A percentile compares a stretch with the other conserved stretches of the same genome.
phyloP scores from a whole-genome alignment of 1,284 basidiomycete species.

The Tilletia walkeri region DNA sequence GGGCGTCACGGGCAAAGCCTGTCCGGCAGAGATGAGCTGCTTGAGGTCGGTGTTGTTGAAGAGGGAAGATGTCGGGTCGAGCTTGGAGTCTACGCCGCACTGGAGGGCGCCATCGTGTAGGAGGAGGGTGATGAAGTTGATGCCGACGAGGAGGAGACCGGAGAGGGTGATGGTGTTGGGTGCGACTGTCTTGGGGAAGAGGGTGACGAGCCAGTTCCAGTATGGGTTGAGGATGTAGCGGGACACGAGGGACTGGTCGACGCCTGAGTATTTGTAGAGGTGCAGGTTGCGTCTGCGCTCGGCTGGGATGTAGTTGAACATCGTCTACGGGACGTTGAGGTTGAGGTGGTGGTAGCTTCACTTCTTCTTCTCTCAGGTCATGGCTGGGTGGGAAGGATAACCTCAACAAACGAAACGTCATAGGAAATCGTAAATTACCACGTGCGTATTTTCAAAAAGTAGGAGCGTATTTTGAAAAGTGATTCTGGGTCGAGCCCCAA shows the following conservation, averaged over 20 bases:
- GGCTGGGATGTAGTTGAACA: constrained; percentile 57
- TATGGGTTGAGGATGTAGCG: constrained; percentile 81
- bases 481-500: too few relatives aligned
- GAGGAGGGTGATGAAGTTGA: constrained; percentile 80
- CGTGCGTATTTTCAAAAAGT: too few relatives aligned
- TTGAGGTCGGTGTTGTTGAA: constrained; percentile 5
- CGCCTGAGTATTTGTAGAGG: constrained; percentile 64
- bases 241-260: constrained; percentile 64
- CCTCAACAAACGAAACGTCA: too few relatives aligned
- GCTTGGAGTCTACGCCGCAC: constrained; percentile 44
- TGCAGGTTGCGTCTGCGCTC: constrained; percentile 59
- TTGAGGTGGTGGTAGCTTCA: background rate
- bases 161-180: constrained; percentile 69
- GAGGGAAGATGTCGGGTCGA: constrained; percentile 32
- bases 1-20: constrained; percentile 31
- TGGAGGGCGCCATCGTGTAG: constrained; percentile 38
- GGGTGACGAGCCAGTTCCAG: constrained; percentile 90
- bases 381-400: background rate
- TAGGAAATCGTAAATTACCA: too few relatives aligned
- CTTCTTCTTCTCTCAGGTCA: background rate
- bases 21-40: background rate
- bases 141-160: constrained; percentile 76
- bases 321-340: constrained; percentile 6
- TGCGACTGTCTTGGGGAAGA: constrained; percentile 82
- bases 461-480: too few relatives aligned